Evolutionary conservation across 2,329 filamentous ascomycete species (phyloP).

Genomic region (Aspergillus fischeri): DNA sequence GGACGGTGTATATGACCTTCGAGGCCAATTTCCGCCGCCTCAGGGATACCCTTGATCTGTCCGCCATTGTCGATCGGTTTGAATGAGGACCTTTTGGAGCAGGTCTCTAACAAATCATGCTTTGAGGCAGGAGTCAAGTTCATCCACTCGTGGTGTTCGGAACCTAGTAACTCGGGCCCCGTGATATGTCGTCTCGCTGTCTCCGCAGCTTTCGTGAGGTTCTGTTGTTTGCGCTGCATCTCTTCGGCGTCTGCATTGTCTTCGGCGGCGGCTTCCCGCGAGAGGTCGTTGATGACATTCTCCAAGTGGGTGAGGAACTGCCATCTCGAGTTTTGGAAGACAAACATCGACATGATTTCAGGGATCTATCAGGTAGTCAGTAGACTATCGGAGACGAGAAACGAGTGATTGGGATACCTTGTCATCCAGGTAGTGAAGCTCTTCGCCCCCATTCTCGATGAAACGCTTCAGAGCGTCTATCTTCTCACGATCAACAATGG

Average conservation of each 20-base stretch:
- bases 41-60: slow-evolving; percentile 62
- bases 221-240: slow-evolving; percentile 52
- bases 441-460: slow-evolving; percentile 68
- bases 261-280: slow-evolving; percentile 42
- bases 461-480: slow-evolving; percentile 79
- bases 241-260: slow-evolving; percentile 41
- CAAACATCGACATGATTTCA: slow-evolving; percentile 77
- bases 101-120: slow-evolving; percentile 21
- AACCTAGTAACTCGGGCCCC: slow-evolving; percentile 81
- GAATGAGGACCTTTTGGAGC: slow-evolving; percentile 14
- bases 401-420: slow-evolving; percentile 35
- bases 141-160: slow-evolving; percentile 45
- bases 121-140: slow-evolving; percentile 26
- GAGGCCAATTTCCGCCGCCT: slow-evolving; percentile 39
- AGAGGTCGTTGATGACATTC: slow-evolving; percentile 55
- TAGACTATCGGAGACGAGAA: not conserved
- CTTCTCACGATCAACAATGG: slow-evolving; percentile 86
- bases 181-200: slow-evolving; percentile 78
- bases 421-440: slow-evolving; percentile 69
- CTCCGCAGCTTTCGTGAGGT: slow-evolving; percentile 68
- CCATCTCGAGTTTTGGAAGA: slow-evolving; percentile 84
- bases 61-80: slow-evolving; percentile 24
- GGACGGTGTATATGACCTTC: slow-evolving; percentile 34
- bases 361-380: slow-evolving; percentile 56
- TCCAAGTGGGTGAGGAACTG: slow-evolving; percentile 69